A percentile compares a stretch with the other conserved stretches of the same genome.
Conservation (phyloP, 2,329 filamentous ascomycete genomes). For the Verticillium nubilum region DNA sequence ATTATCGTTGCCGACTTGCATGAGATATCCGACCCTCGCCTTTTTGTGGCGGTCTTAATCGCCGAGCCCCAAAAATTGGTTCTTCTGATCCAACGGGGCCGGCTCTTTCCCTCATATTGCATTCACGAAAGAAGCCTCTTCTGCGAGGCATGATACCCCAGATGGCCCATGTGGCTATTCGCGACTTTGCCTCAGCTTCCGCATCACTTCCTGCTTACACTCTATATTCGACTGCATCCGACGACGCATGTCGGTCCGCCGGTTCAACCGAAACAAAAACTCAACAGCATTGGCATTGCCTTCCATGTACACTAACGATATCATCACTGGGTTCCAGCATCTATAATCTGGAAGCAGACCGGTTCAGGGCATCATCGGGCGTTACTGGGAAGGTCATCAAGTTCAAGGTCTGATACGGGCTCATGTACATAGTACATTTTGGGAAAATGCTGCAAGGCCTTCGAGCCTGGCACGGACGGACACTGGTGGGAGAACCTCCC, state of each 20-base stretch:
- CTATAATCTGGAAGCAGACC: not conserved
- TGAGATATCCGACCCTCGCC: not conserved
- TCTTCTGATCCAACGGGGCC: not conserved
- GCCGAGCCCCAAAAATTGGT: not conserved
- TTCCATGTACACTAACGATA: slow-evolving; percentile 4
- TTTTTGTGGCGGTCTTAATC: not conserved
- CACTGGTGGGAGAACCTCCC: not conserved
- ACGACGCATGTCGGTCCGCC: not conserved
- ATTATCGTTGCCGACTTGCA: not conserved
- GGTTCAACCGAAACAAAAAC: not conserved
- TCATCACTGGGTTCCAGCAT: not conserved
- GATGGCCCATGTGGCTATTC: not conserved
- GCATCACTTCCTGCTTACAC: not conserved
- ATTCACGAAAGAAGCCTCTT: slow-evolving; percentile 1
- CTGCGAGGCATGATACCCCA: slow-evolving; percentile 3
- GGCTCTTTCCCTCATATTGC: not conserved
- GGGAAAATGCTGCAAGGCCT: not conserved
- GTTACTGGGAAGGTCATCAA: not conserved
- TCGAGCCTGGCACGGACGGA: not conserved
- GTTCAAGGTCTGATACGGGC: not conserved
- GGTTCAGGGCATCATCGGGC: slow-evolving; percentile 1
- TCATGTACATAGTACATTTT: not conserved
- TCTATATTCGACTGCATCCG: not conserved
- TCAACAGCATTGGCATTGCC: not conserved
- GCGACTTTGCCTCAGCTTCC: not conserved